Evolutionary conservation across 805 yeast genomes (phyloP), one percentile per base, ranked within the genome.

Genomic region (Schwanniomyces occidentalis): DNA sequence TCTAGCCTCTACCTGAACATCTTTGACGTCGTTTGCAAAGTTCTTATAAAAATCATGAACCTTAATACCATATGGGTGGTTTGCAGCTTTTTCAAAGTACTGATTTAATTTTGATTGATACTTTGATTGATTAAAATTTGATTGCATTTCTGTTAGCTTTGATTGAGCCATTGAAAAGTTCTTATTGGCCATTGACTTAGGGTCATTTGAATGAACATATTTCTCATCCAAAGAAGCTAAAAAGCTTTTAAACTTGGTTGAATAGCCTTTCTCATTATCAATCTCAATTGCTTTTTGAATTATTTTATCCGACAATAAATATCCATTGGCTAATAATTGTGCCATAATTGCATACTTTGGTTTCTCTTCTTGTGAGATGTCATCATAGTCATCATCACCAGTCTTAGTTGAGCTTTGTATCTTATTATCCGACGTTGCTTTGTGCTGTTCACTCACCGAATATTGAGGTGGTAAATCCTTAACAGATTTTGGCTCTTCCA

Each of bases 261-360:
- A 68, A 49, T 71, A 58, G 0, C 91, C 93, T 50, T 80, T 74
- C 49, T 79, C 65, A 44, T 78, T 68, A 57, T 85, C 93, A 42
- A 80, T 66, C 13, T 70, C 76, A 34, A 82, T 68, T 15, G 87
- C 84, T 51, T 72, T 73, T 38, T 74, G 69, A 27, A 85, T 65
- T 32, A 83, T 61, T 32, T 69, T 61, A 56, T 85, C 93, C 30
- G 81, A 71, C 27, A 85, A 58, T 13, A 69, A 73, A 54, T 85
- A 85, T 4, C 95, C 95, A n/a, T 78, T 75, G 20, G 87, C 71
- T 40, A 85, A 65, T 48, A 82, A 75, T 58, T 85, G 91, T 1
- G 93, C 91, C 62, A 84, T 65, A 40, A 85, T 78, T 13, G 87
- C 78, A 37, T 79, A 60, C 52, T 82, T 82, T 37, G 95, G 95